These are phyloP conservation scores for Cymbopogon citratus DNA, from an alignment of 176 grass and related monocot species.

Conservation along the genomic window DNA sequence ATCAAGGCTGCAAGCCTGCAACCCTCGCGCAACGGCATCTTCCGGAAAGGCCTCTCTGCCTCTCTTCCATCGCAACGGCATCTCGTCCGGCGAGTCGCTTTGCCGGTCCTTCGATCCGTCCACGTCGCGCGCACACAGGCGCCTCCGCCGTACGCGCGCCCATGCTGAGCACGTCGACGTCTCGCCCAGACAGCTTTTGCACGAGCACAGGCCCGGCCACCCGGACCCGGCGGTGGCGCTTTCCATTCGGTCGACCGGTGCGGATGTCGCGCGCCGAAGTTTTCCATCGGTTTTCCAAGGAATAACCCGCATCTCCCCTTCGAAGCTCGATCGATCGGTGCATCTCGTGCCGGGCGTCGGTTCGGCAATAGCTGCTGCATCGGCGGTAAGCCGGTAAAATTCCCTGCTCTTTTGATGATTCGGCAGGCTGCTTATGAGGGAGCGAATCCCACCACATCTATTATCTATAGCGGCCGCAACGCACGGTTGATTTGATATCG, in stretches of 20 bases:
- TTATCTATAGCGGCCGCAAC: too few relatives aligned
- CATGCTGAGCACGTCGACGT: slow-evolving; percentile 14
- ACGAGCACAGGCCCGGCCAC: background rate
- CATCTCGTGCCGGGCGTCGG: too few relatives aligned
- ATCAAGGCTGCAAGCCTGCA: background rate
- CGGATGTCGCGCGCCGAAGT: background rate
- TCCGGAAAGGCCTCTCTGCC: background rate
- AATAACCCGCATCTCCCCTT: background rate
- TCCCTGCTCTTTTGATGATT: too few relatives aligned
- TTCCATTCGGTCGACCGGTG: background rate
- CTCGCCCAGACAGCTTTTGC: background rate
- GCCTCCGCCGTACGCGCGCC: background rate
- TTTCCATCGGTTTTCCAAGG: background rate
- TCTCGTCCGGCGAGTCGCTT: background rate
- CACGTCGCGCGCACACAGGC: background rate
- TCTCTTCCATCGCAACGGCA: background rate
- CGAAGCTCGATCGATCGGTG: background rate
- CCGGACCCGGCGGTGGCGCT: background rate
- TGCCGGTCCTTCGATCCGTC: background rate
- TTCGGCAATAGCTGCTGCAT: too few relatives aligned
- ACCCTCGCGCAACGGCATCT: background rate
- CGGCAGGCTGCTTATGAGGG: too few relatives aligned
- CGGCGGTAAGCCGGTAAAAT: too few relatives aligned
- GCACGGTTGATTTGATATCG: too few relatives aligned
- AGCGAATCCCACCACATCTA: too few relatives aligned